These are phyloP conservation scores for Raddia guianensis DNA, from an alignment of 176 grass and related monocot species.

Conservation along the genomic window DNA sequence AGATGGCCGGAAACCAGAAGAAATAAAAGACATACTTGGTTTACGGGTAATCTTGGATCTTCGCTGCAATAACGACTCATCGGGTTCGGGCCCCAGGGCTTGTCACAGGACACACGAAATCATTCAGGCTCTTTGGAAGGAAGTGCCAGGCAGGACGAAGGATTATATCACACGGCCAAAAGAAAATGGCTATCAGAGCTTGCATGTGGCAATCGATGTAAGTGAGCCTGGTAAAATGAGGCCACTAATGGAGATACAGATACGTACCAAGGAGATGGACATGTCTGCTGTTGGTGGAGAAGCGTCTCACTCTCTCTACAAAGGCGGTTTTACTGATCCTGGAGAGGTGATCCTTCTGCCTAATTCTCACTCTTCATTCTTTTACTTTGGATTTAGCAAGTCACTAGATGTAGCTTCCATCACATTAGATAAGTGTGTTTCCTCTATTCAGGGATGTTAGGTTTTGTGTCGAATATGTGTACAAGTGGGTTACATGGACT, in stretches of 20 bases:
- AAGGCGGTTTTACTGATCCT: slow-evolving; percentile 86
- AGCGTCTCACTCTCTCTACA: slow-evolving; percentile 93
- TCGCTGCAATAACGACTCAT: slow-evolving; percentile 24
- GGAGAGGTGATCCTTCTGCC: slow-evolving; percentile 58
- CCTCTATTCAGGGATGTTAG: background rate
- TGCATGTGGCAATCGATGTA: slow-evolving; percentile 85
- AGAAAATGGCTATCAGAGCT: slow-evolving; percentile 85
- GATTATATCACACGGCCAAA: slow-evolving; percentile 83
- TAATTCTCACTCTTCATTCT: background rate
- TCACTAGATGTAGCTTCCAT: background rate
- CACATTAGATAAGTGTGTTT: background rate
- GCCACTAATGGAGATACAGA: slow-evolving; percentile 94
- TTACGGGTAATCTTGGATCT: slow-evolving; percentile 75
- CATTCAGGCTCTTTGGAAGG: slow-evolving; percentile 67
- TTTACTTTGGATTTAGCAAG: slow-evolving; percentile 8
- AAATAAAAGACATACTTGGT: slow-evolving; percentile 89
- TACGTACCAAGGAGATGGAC: slow-evolving; percentile 84
- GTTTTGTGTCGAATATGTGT: too few relatives aligned
- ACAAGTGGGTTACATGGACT: too few relatives aligned
- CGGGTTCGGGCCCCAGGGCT: slow-evolving; percentile 53
- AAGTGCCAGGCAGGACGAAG: slow-evolving; percentile 77
- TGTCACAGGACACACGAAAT: slow-evolving; percentile 70
- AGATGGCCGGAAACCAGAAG: slow-evolving; percentile 78
- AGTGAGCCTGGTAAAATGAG: slow-evolving; percentile 62
- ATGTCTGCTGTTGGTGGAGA: slow-evolving; percentile 75